phyloP scores from a whole-genome alignment of 2,329 filamentous ascomycete genomes.

The Dactylellina leptospora region DNA sequence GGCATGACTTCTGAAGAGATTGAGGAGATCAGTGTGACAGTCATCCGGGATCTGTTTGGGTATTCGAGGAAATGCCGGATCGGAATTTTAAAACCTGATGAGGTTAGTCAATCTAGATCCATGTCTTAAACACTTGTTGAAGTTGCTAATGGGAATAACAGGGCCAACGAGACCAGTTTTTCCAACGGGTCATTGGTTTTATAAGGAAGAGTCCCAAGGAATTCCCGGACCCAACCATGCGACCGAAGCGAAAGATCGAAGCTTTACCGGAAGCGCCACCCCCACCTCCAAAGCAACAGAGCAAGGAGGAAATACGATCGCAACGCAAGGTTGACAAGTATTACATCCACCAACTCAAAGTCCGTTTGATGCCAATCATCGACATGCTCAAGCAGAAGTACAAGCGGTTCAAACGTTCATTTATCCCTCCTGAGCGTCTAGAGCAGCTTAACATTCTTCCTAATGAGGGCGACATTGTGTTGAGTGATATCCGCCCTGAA shows the following conservation, averaged over 20 bases:
- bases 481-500: slow-evolving; percentile 67
- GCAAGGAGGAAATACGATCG: slow-evolving; percentile 80
- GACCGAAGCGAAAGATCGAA: slow-evolving; percentile 85
- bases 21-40: slow-evolving; percentile 69
- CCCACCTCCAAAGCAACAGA: slow-evolving; percentile 71
- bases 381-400: slow-evolving; percentile 93
- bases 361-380: slow-evolving; percentile 92
- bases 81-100: slow-evolving; percentile 72
- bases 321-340: slow-evolving; percentile 84
- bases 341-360: slow-evolving; percentile 84
- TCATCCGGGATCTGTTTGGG: slow-evolving; percentile 82
- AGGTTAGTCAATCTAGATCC: slow-evolving; percentile 64
- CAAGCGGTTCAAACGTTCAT: slow-evolving; percentile 82
- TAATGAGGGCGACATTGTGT: slow-evolving; percentile 62
- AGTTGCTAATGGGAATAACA: slow-evolving; percentile 56
- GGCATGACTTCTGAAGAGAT: slow-evolving; percentile 79
- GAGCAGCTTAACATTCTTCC: slow-evolving; percentile 53
- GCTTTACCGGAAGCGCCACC: slow-evolving; percentile 77
- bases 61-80: slow-evolving; percentile 82
- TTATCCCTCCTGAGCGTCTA: slow-evolving; percentile 66
- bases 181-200: slow-evolving; percentile 76
- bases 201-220: slow-evolving; percentile 81
- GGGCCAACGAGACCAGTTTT: slow-evolving; percentile 78
- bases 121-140: background rate
- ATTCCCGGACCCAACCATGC: slow-evolving; percentile 84